These are phyloP conservation scores for Sistotremastrum suecicum DNA, from an alignment of 768 basidiomycete genomes.

Conservation along the genomic window DNA sequence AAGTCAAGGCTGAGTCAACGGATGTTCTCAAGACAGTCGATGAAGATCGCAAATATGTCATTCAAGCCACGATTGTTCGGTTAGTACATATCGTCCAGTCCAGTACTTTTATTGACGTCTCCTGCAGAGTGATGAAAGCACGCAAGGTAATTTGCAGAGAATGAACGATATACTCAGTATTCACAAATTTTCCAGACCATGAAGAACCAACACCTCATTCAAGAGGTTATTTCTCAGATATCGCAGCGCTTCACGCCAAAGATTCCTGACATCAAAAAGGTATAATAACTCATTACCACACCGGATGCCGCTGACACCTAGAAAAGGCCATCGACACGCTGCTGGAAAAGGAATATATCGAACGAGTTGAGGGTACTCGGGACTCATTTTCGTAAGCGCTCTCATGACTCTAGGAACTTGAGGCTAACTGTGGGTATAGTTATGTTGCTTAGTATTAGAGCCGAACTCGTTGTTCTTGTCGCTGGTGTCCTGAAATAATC, in stretches of 20 bases:
- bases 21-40: conserved; percentile 92
- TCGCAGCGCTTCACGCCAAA: conserved; percentile 82
- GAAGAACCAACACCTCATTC: conserved; percentile 85
- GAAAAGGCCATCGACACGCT: conserved; percentile 75
- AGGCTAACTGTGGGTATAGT: too few relatives aligned
- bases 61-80: conserved; percentile 90
- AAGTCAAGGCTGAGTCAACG: conserved; percentile 78
- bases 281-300: conserved; percentile 10
- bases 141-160: conserved; percentile 32
- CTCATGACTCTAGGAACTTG: too few relatives aligned
- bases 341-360: conserved; percentile 95
- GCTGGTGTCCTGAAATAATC: too few relatives aligned
- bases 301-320: too few relatives aligned
- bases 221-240: conserved; percentile 83
- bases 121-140: conserved; percentile 79
- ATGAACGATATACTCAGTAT: background rate
- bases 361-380: conserved; percentile 81
- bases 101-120: conserved; percentile 5
- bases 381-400: conserved; percentile 62
- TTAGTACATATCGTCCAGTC: conserved; percentile 11
- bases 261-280: conserved; percentile 96
- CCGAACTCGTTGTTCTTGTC: too few relatives aligned
- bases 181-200: conserved; percentile 33
- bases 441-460: too few relatives aligned
- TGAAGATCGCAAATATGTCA: conserved; percentile 93